Conservation (phyloP, 2,329 filamentous ascomycete species). For the Ophiostoma sp. region DNA sequence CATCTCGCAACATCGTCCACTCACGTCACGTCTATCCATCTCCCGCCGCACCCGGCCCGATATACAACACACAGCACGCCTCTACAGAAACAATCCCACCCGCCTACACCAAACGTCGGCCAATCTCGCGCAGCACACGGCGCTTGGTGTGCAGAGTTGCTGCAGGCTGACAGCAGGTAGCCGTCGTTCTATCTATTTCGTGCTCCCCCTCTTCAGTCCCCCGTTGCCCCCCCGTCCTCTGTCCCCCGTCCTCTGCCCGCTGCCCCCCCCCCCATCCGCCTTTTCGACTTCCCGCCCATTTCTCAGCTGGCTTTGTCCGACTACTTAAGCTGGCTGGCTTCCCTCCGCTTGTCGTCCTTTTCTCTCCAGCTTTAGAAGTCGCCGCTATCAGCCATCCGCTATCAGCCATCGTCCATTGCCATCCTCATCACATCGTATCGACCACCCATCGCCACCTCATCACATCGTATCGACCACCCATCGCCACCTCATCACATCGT, state of each 20-base stretch:
- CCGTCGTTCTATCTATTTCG: not conserved
- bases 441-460: no score
- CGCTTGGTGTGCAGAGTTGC: not conserved
- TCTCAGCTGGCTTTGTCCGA: not conserved
- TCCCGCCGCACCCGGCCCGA: not conserved
- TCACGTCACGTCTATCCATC: not conserved
- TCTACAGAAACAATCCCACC: not conserved
- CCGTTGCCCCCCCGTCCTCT: not conserved
- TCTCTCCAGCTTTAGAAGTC: no score
- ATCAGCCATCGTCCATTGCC: no score
- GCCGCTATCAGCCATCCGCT: no score
- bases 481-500: no score
- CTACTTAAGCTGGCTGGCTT: no score
- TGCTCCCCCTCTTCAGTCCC: not conserved
- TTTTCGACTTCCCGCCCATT: not conserved
- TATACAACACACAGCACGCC: not conserved
- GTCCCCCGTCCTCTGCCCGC: not conserved
- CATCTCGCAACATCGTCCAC: constrained; percentile 3
- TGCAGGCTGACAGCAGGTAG: constrained; percentile 5
- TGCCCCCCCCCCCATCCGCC: not conserved
- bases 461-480: no score
- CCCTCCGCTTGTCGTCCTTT: no score
- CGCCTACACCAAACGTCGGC: not conserved
- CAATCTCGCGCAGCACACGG: constrained; percentile 1
- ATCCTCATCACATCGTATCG: no score